Evolutionary conservation across 2,329 filamentous ascomycete genomes (phyloP), one percentile per base, ranked within the genome.

Genomic region (Tolypocladium tropicale): DNA sequence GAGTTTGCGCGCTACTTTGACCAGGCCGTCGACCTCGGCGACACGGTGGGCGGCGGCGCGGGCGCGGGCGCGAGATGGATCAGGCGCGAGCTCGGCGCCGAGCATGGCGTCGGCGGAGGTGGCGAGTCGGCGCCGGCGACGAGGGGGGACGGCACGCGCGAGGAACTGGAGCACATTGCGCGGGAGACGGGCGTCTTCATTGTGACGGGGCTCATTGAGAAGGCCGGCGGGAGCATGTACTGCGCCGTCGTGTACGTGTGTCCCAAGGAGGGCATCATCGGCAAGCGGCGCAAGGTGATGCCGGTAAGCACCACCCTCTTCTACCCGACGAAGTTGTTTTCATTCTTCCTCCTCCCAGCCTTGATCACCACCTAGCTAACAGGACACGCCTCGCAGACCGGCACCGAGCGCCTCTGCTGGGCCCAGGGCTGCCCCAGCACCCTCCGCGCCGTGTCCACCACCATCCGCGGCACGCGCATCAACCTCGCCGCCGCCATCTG

Each of bases 201-300:
- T 39, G 86, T 93, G 0, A 85, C 85, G 0, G 93, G 93, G 0
- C 69, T 89, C 25, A 86, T 96, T 14, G 92, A 96, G 72, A 84
- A 81, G 62, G 80, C 85, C 1, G 92, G 86, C 0, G 92, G 92
- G 0, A 93, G 86, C 58, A 68, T 96, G 53, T 96, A 95, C 68
- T 96, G 92, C 69, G 78, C 83, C 3, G 89, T 82, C 1, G 79
- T 96, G 5, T 96, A 94, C 66, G 85, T 96, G 0, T 90, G 89
- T 68, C 91, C 92, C 0, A 75, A 72, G 46, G 67, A 79, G 51
- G 92, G 92, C 6, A 70, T 88, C 9, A 68, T 96, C 23, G 92
- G 90, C 23, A 96, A 96, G 78, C 81, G 92, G 61, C 79, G 92
- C 65, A 96, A 96, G 72, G 89, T 96, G 25, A 93, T 95, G 84